Evolutionary conservation across 768 basidiomycete genomes (phyloP), one percentile per base, ranked within the genome.

Genomic region (Kockovaella imperatae): DNA sequence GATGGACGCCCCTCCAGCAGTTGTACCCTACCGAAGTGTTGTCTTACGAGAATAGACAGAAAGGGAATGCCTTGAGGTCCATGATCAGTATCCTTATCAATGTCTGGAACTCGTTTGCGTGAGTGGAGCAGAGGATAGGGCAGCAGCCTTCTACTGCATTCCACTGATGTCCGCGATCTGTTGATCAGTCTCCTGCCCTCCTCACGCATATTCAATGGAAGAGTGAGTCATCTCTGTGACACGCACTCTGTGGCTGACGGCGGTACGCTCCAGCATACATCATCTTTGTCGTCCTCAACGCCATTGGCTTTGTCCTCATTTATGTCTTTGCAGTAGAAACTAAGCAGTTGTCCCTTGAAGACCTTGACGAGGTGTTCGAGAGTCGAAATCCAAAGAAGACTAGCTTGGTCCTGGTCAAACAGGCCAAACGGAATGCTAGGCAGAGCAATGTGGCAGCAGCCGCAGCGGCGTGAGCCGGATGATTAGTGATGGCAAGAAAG

Each of bases 11-110:
- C 21, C 36, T 80, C 68, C 78, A 79, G 73, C 77, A 75, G 1
- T 66, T 79, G 7, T 80, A 79, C 56, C 77, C 77, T 3, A 74
- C 78, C 4, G 78, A 79, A 62, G 76, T 78, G 10, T 69, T 80
- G 5, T 67, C 72, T 10, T 79, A 76, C 54, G 72, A 79, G 57
- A 75, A 74, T 15, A 69, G 79, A 49, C 76, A 77, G 0, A 79
- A 79, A 53, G 78, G 68, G 17, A 72, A 79, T 24, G 77, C 76
- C 0, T 77, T 78, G 61, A 67, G 77, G 18, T 11, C 11, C 20
- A 11, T 74, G 73, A 7, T 73, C 77, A 30, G 70, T 75, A n/a
- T 61, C 75, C 2, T 76, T 77, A 52, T 66, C 71, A 3, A 67
- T 76, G 18, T 73, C 74, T 2, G 32, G 11, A n/a, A n/a, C n/a